phyloP scores from a whole-genome alignment of 192 early-diverging fungal genomes.

The Thamnidium elegans region DNA sequence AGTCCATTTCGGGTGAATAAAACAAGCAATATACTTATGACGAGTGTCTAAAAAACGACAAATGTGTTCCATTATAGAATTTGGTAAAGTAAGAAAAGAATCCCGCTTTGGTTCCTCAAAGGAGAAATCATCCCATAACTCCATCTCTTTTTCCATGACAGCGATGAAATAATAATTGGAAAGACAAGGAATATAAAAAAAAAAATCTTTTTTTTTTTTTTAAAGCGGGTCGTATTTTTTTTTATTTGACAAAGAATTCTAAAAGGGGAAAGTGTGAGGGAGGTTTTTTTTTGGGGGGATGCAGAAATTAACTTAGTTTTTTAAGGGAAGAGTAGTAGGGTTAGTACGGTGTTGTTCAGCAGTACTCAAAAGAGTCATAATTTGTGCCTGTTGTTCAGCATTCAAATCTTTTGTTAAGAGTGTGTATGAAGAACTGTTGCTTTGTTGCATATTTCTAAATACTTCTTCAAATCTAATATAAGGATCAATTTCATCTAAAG shows the following conservation, averaged over 20 bases:
- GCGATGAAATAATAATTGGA: no score
- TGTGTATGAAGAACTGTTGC: constrained; percentile 51
- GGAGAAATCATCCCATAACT: neutral
- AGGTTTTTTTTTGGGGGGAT: no score
- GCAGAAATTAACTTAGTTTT: neutral
- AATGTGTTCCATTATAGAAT: constrained; percentile 21
- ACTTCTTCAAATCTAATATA: constrained; percentile 70
- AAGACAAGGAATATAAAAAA: neutral
- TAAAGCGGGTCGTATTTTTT: neutral
- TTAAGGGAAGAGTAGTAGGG: neutral
- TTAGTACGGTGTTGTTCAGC: constrained; percentile 39
- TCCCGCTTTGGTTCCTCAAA: neutral
- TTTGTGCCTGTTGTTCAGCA: constrained; percentile 46
- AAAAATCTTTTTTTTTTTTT: neutral
- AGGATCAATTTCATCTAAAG: constrained; percentile 72
- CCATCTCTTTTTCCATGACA: neutral
- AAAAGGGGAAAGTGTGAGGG: neutral
- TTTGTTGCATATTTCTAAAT: constrained; percentile 58
- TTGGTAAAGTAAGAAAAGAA: constrained; percentile 7
- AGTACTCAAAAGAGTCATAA: constrained; percentile 44
- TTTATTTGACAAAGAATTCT: no score
- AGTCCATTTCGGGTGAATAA: constrained; percentile 32
- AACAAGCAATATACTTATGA: constrained; percentile 29
- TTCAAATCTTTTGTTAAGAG: constrained; percentile 55
- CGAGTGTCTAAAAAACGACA: constrained; percentile 26